Evolutionary conservation across 2,329 filamentous ascomycete genomes (phyloP).

Genomic region (Akanthomyces lecanii): DNA sequence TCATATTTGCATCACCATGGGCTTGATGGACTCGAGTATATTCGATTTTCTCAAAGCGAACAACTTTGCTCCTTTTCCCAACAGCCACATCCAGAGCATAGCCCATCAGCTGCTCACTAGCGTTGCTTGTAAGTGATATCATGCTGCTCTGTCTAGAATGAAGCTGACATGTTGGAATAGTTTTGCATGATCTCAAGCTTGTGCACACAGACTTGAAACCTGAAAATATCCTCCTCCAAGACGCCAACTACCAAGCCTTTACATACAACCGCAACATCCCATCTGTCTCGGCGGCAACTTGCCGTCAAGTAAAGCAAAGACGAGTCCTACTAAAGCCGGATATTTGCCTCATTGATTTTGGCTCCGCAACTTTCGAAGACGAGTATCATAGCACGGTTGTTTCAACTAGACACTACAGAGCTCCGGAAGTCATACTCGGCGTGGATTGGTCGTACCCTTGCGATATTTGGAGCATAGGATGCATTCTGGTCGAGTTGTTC

Average conservation of each 20-base stretch:
- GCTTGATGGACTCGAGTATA: conserved; percentile 15
- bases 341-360: conserved; percentile 67
- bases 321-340: conserved; percentile 64
- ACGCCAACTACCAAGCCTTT: conserved; percentile 64
- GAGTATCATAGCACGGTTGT: conserved; percentile 71
- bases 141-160: conserved; percentile 10
- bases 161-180: conserved; percentile 39
- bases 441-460: conserved; percentile 69
- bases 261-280: conserved; percentile 68
- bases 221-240: conserved; percentile 65
- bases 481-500: conserved; percentile 68
- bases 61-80: conserved; percentile 16
- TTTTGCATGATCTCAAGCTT: conserved; percentile 92
- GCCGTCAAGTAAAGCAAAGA: conserved; percentile 58
- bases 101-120: conserved; percentile 17
- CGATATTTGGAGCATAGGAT: conserved; percentile 71
- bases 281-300: conserved; percentile 58
- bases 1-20: conserved; percentile 17
- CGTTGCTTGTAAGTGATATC: conserved; percentile 16
- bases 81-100: conserved; percentile 17
- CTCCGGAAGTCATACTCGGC: conserved; percentile 66
- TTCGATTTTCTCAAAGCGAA: conserved; percentile 17
- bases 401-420: conserved; percentile 65
- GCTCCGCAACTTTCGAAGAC: conserved; percentile 67
- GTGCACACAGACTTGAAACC: conserved; percentile 84